Evolutionary conservation across 768 basidiomycete genomes (phyloP), one percentile per base, ranked within the genome.

Genomic region (Podaxis mareebaensis): DNA sequence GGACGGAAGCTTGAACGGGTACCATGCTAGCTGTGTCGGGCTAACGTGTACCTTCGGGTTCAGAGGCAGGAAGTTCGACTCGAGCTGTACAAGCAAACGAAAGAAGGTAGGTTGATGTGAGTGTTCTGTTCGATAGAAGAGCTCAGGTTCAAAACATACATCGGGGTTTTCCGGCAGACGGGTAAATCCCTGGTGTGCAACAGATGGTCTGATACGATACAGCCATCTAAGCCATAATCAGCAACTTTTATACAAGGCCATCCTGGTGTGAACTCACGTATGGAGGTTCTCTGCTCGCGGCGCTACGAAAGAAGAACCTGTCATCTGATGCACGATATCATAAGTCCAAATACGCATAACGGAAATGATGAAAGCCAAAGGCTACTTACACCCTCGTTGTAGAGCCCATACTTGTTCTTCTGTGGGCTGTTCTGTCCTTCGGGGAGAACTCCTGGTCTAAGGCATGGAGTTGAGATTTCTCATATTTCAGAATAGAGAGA

Each of bases 201-300:
- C 87, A 6, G 86, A 87, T 3, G 87, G 87, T 30, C 86, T 81
- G 64, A 89, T 87, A 33, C 87, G 85, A 72, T 89, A 89, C 10
- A 88, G 65, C 83, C 85, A 89, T 11, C 85, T 87, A 66, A 46
- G 46, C 46, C 30, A 51, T 46, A 48, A 46, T 51, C 42, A 64
- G 46, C 49, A n/a, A 33, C 53, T 22, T 26, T 30, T 44, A 48
- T 10, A 48, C 10, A 26, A 17, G 28, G 22, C 61, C 42, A 53
- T 33, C 60, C 44, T 51, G 20, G 15, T 12, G 15, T 20, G 28
- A 11, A 76, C 84, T 38, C 68, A 87, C 82, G 79, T 73, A 63
- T 79, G 79, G 65, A 82, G 73, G 65, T 85, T 87, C 67, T 86
- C 78, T 4, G 72, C 75, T 11, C 87, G 76, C 5, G 88, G 85